Percentiles rank a stretch among this genome's conserved stretches.
Conservation (phyloP, 345 rosid species). For the Laguncularia racemosa region DNA sequence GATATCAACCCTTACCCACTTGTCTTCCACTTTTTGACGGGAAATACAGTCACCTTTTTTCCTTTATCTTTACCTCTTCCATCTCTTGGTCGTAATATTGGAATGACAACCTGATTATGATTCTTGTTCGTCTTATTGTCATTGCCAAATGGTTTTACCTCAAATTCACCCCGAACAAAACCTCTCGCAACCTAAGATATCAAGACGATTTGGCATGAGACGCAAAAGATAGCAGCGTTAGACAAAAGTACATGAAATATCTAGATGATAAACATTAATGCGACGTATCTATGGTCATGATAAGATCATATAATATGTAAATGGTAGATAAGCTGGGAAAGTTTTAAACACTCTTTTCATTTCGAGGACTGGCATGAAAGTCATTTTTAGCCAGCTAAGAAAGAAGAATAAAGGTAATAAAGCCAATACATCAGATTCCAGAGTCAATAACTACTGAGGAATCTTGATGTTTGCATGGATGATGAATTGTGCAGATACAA, state of each 20-base stretch:
- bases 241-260: neutral
- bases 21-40: constrained; percentile 52
- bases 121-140: constrained; percentile 47
- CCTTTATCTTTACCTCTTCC: constrained; percentile 41
- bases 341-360: too few relatives aligned
- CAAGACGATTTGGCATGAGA: constrained; percentile 1
- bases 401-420: too few relatives aligned
- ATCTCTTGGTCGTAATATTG: constrained; percentile 51
- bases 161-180: constrained; percentile 70
- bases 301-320: too few relatives aligned
- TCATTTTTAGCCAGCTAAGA: too few relatives aligned
- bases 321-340: too few relatives aligned
- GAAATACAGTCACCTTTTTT: constrained; percentile 67
- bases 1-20: constrained; percentile 9
- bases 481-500: too few relatives aligned
- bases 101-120: constrained; percentile 52
- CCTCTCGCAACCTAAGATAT: constrained; percentile 71
- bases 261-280: neutral
- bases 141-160: constrained; percentile 64
- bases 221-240: neutral
- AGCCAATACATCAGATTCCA: too few relatives aligned
- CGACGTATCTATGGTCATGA: too few relatives aligned
- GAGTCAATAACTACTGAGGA: too few relatives aligned
- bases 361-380: too few relatives aligned
- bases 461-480: too few relatives aligned